These are phyloP conservation scores for Diaporthe sp. DNA, from an alignment of 2,329 filamentous ascomycete species.

Conservation along the genomic window DNA sequence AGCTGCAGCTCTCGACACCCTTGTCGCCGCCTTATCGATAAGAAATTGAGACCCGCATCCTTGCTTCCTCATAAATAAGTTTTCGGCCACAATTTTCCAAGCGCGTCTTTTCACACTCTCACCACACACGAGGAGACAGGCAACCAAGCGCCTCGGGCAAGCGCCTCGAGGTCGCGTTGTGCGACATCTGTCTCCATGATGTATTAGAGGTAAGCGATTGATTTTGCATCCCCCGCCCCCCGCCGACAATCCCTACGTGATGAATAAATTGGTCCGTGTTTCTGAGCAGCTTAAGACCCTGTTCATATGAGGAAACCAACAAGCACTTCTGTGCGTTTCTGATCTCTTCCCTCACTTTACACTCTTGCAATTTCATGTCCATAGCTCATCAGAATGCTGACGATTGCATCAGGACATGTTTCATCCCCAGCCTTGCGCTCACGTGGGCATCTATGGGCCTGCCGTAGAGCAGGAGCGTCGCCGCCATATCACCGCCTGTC, in stretches of 20 bases:
- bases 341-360: constrained; percentile 54
- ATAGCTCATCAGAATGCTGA: not conserved
- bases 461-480: not conserved
- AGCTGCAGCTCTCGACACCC: not conserved
- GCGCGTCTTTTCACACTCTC: constrained; percentile 8
- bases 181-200: not conserved
- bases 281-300: constrained; percentile 88
- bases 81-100: constrained; percentile 11
- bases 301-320: constrained; percentile 76
- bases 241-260: constrained; percentile 62
- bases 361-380: not conserved
- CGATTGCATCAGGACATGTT: not conserved
- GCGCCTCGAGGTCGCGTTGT: not conserved
- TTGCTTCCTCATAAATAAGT: constrained; percentile 24
- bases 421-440: not conserved
- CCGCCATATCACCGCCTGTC: not conserved
- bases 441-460: not conserved
- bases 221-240: constrained; percentile 3
- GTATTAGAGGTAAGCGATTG: not conserved
- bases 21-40: constrained; percentile 37
- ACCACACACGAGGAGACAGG: not conserved
- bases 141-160: not conserved
- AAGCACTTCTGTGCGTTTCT: constrained; percentile 79
- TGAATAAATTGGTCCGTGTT: constrained; percentile 93
- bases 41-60: constrained; percentile 13